Percentiles rank a stretch among this genome's conserved stretches.
Conservation (phyloP, 2,329 filamentous ascomycete species). For the Dothiorella sarmentorum region DNA sequence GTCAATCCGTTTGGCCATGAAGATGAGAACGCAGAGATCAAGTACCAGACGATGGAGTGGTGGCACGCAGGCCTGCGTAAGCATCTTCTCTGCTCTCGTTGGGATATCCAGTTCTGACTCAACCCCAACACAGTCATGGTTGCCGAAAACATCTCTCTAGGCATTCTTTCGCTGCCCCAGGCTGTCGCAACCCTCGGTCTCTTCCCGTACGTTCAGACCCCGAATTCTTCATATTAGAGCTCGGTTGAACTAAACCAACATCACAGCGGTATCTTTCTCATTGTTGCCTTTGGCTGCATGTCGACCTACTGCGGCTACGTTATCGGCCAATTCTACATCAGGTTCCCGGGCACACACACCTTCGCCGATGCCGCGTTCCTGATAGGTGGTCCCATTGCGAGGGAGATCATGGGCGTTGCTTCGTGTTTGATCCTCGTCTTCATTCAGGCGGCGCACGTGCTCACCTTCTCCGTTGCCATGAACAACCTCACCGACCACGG, state of each 20-base stretch:
- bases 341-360: slow-evolving; percentile 58
- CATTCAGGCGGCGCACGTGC: slow-evolving; percentile 66
- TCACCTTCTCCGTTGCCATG: slow-evolving; percentile 68
- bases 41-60: slow-evolving; percentile 53
- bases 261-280: slow-evolving; percentile 49
- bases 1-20: slow-evolving; percentile 28
- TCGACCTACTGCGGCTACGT: slow-evolving; percentile 61
- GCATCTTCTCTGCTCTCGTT: slow-evolving; percentile 13
- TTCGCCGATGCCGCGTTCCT: slow-evolving; percentile 67
- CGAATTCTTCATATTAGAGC: slow-evolving; percentile 1
- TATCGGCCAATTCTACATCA: slow-evolving; percentile 57
- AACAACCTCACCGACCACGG: slow-evolving; percentile 60
- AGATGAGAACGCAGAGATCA: slow-evolving; percentile 38
- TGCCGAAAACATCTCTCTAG: slow-evolving; percentile 57
- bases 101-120: slow-evolving; percentile 19
- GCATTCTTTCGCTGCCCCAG: slow-evolving; percentile 54
- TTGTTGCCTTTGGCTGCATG: slow-evolving; percentile 52
- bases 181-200: slow-evolving; percentile 53
- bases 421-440: slow-evolving; percentile 65
- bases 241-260: background rate
- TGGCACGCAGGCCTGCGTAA: slow-evolving; percentile 44
- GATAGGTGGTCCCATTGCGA: slow-evolving; percentile 57
- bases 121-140: slow-evolving; percentile 46
- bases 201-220: slow-evolving; percentile 41
- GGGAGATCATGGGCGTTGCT: slow-evolving; percentile 60